Percentiles rank a stretch among this genome's conserved stretches.
phyloP scores from a whole-genome alignment of 805 yeast species.

The Kodamaea leandrae region DNA sequence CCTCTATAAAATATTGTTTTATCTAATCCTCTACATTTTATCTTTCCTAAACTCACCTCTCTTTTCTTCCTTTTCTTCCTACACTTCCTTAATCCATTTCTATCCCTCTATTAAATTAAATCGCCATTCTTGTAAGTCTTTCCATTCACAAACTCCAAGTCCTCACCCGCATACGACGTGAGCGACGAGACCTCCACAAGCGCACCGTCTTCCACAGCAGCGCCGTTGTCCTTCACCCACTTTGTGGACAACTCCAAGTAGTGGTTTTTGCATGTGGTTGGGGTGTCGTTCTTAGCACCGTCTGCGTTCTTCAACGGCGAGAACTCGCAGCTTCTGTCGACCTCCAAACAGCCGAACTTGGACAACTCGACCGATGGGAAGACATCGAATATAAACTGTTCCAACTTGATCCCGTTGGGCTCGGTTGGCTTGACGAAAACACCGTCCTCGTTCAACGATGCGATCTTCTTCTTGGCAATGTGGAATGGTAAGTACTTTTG shows the following conservation, averaged over 20 bases:
- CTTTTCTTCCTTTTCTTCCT: background rate
- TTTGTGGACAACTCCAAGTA: conserved; percentile 63
- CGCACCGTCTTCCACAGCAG: conserved; percentile 43
- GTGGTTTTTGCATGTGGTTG: conserved; percentile 72
- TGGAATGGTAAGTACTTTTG: conserved; percentile 82
- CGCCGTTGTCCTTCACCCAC: conserved; percentile 79
- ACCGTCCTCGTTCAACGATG: conserved; percentile 50
- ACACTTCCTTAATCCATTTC: background rate
- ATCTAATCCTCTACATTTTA: background rate
- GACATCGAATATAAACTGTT: conserved; percentile 95
- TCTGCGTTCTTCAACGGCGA: conserved; percentile 92
- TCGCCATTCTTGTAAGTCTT: conserved; percentile 37
- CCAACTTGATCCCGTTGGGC: conserved; percentile 91
- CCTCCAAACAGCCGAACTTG: conserved; percentile 90
- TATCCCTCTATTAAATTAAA: conserved; percentile 14
- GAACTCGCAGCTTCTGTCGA: conserved; percentile 78
- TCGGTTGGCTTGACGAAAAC: conserved; percentile 56
- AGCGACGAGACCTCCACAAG: conserved; percentile 76
- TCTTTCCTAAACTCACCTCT: background rate
- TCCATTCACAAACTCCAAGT: conserved; percentile 56
- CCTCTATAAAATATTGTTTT: background rate
- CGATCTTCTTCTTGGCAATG: conserved; percentile 88
- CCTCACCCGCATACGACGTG: conserved; percentile 76
- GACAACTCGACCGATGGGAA: conserved; percentile 71
- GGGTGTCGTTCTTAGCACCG: conserved; percentile 79